phyloP scores from a whole-genome alignment of 2,329 filamentous ascomycete species.

The Colletotrichum plurivorum region DNA sequence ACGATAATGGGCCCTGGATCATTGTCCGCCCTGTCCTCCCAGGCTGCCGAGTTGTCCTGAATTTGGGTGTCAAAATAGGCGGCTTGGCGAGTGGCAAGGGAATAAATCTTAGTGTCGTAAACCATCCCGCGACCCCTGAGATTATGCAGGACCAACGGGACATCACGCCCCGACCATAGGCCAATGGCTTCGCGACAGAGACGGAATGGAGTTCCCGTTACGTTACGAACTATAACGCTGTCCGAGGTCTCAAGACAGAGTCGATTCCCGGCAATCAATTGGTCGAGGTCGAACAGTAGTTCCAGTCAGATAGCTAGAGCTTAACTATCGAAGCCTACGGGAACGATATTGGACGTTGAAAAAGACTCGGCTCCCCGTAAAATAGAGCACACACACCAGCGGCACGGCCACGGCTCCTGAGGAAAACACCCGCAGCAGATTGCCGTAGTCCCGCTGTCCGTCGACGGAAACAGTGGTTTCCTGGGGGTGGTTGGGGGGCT shows the following conservation, averaged over 20 bases:
- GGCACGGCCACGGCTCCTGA: constrained; percentile 16
- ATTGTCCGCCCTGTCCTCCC: neutral
- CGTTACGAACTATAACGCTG: neutral
- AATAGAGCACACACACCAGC: constrained; percentile 17
- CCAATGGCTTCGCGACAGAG: neutral
- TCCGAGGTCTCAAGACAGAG: neutral
- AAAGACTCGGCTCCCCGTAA: constrained; percentile 10
- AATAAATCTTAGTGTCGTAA: constrained; percentile 7
- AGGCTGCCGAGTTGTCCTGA: constrained; percentile 5
- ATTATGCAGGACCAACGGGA: constrained; percentile 29
- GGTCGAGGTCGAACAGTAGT: neutral
- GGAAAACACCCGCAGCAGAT: constrained; percentile 16
- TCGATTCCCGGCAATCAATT: neutral
- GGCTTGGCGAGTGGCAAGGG: constrained; percentile 34
- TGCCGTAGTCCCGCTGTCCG: constrained; percentile 21
- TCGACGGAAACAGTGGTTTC: constrained; percentile 26
- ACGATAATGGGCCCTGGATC: neutral
- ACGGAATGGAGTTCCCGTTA: neutral
- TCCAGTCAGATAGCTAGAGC: neutral
- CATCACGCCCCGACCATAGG: constrained; percentile 6
- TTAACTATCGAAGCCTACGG: neutral
- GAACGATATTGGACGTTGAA: constrained; percentile 2
- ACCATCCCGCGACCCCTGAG: constrained; percentile 3
- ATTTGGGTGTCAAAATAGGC: constrained; percentile 1
- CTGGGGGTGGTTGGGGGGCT: constrained; percentile 13